These are phyloP conservation scores for Albizia julibrissin DNA, from an alignment of 306 rosid genomes.

Conservation along the genomic window DNA sequence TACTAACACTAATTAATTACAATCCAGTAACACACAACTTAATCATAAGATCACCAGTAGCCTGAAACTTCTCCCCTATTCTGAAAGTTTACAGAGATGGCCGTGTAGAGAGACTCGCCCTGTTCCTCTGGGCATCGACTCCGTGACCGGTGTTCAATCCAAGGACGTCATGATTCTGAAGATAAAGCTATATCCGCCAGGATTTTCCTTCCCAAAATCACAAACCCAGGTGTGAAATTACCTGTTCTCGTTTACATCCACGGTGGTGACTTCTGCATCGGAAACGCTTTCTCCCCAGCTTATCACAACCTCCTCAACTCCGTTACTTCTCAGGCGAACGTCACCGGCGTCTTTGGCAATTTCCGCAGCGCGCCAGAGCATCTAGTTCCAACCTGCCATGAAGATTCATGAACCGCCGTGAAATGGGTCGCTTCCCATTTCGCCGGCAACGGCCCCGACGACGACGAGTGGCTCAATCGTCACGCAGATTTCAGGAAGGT, in stretches of 20 bases:
- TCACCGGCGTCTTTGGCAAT: conserved; percentile 51
- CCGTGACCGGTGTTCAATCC: conserved; percentile 54
- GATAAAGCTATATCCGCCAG: conserved; percentile 54
- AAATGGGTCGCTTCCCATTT: no score
- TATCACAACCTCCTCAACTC: conserved; percentile 54
- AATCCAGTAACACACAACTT: no score
- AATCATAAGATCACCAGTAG: no score
- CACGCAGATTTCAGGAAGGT: no score
- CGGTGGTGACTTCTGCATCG: conserved; percentile 75
- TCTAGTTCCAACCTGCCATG: conserved; percentile 58
- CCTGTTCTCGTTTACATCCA: conserved; percentile 69
- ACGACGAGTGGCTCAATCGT: no score
- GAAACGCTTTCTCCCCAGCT: conserved; percentile 51
- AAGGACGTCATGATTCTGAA: conserved; percentile 57
- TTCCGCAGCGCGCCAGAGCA: conserved; percentile 75
- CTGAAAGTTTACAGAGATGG: conserved; percentile 66
- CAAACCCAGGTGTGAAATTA: conserved; percentile 41
- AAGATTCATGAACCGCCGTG: no score
- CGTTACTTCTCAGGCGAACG: conserved; percentile 43
- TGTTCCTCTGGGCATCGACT: conserved; percentile 44
- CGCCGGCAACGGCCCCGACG: no score
- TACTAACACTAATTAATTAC: no score
- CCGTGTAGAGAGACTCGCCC: conserved; percentile 44
- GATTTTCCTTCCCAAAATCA: conserved; percentile 53
- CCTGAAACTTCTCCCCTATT: conserved; percentile 51